A percentile compares a stretch with the other conserved stretches of the same genome.
These are phyloP conservation scores for Fusarium sp. DNA, from an alignment of 2,329 filamentous ascomycete species.

Conservation along the genomic window DNA sequence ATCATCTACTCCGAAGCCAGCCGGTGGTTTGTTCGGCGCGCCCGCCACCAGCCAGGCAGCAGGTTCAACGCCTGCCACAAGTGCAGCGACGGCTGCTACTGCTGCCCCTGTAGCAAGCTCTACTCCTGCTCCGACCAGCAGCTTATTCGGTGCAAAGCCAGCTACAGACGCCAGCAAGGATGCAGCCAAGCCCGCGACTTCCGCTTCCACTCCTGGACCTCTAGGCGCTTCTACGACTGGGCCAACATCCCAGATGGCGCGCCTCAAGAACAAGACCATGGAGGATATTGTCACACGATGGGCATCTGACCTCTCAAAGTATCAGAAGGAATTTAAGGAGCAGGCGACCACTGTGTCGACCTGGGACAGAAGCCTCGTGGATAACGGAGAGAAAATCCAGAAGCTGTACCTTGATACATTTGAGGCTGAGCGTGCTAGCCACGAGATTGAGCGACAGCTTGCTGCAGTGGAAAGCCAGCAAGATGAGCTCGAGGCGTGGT, in stretches of 20 bases:
- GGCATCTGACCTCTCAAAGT: conserved; percentile 94
- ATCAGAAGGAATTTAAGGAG: conserved; percentile 95
- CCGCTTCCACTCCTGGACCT: conserved; percentile 53
- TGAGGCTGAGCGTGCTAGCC: conserved; percentile 91
- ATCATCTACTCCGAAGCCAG: conserved; percentile 42
- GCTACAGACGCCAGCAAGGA: conserved; percentile 50
- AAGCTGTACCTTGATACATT: conserved; percentile 92
- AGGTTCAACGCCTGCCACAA: conserved; percentile 45
- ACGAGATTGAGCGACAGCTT: conserved; percentile 93
- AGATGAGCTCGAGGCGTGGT: conserved; percentile 86
- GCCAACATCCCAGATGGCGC: conserved; percentile 85
- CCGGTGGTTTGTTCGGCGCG: conserved; percentile 47
- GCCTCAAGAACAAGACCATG: conserved; percentile 98
- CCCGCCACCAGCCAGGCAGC: conserved; percentile 39
- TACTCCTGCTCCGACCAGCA: conserved; percentile 50
- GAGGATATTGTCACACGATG: conserved; percentile 98
- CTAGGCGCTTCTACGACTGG: conserved; percentile 83
- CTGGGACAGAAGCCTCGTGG: conserved; percentile 93
- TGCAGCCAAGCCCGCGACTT: conserved; percentile 48
- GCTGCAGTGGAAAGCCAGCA: conserved; percentile 92
- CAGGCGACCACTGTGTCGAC: conserved; percentile 88
- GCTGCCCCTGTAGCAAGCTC: conserved; percentile 48
- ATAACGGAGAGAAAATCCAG: conserved; percentile 95
- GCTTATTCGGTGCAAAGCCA: conserved; percentile 54
- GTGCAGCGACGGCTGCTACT: conserved; percentile 45